These are phyloP conservation scores for Limtongia smithiae DNA, from an alignment of 805 yeast species.

Conservation along the genomic window DNA sequence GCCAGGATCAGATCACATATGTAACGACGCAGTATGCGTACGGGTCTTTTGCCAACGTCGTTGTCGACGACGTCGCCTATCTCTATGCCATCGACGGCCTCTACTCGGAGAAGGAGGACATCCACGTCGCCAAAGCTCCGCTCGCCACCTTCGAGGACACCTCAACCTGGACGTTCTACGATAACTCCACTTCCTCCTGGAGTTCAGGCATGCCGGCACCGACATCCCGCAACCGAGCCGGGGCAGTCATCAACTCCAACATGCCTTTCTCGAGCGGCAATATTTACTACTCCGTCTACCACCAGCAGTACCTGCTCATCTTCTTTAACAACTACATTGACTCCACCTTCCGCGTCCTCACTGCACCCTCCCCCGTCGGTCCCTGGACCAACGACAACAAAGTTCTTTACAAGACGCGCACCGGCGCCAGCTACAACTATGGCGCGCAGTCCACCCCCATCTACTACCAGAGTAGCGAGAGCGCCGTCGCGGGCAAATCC, in stretches of 20 bases:
- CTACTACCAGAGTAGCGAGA: background rate
- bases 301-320: slow-evolving; percentile 13
- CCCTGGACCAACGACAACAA: slow-evolving; percentile 13
- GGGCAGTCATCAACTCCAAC: slow-evolving; percentile 7
- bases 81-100: slow-evolving; percentile 12
- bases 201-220: slow-evolving; percentile 2
- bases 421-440: slow-evolving; percentile 11
- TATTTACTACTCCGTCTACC: slow-evolving; percentile 14
- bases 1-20: background rate
- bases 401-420: background rate
- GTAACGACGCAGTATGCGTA: slow-evolving; percentile 1
- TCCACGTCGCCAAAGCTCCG: slow-evolving; percentile 14
- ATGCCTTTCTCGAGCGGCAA: slow-evolving; percentile 9
- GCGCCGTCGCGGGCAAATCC: background rate
- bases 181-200: slow-evolving; percentile 7
- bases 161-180: slow-evolving; percentile 10
- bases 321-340: slow-evolving; percentile 12
- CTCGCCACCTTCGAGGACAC: background rate
- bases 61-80: slow-evolving; percentile 12
- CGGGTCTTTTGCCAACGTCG: slow-evolving; percentile 18
- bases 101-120: slow-evolving; percentile 2
- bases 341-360: slow-evolving; percentile 10
- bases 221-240: slow-evolving; percentile 5
- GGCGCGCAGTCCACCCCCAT: slow-evolving; percentile 6
- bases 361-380: slow-evolving; percentile 16